Evolutionary conservation across 2,329 filamentous ascomycete species (phyloP), one percentile per base, ranked within the genome.

Genomic region (Esteya vermicola): DNA sequence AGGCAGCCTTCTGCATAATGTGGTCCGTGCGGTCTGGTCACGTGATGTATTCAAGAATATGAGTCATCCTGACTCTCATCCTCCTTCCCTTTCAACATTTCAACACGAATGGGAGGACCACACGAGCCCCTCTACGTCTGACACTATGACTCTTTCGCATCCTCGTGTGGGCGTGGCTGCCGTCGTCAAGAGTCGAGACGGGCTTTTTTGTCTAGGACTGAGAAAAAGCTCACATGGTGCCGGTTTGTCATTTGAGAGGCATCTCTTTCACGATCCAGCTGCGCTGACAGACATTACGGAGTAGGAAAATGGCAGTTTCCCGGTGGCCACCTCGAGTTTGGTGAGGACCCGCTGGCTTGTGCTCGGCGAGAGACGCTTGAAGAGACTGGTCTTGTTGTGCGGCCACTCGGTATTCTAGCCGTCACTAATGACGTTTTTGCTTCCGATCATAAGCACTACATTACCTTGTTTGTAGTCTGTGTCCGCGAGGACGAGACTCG

Each of bases 301-400:
- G 19, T 9, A 57, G 48, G 45, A 3, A 45, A 44, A 10, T 75
- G 70, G 58, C 77, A 76, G 37, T 69, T 85, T 13, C 81, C 83
- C 0, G 83, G 83, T 19, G 84, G 83, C 0, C 81, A 89, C 50
- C 68, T 88, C 14, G 83, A 89, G 45, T 70, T 72, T 42, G 70
- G 71, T 45, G 83, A 89, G 53, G 64, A 63, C 2, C 66, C 75
- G 25, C 63, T 74, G 18, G 54, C 57, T 0, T 85, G 81, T 43
- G 80, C 81, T 0, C 66, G 60, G 35, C 69, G 83, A 4, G 83
- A 89, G 56, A 63, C 72, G 0, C 52, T 72, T 0, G 83, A 89
- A 53, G 83, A 89, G 52, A 85, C 82, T 0, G 78, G 70, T 0
- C 62, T 85, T 0, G 50, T 57, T 0, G 62, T 85, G 2, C 60